Evolutionary conservation across 1,139 yeast genomes (phyloP), one percentile per base, ranked within the genome.

Genomic region (Trichomonascaceae sp.): DNA sequence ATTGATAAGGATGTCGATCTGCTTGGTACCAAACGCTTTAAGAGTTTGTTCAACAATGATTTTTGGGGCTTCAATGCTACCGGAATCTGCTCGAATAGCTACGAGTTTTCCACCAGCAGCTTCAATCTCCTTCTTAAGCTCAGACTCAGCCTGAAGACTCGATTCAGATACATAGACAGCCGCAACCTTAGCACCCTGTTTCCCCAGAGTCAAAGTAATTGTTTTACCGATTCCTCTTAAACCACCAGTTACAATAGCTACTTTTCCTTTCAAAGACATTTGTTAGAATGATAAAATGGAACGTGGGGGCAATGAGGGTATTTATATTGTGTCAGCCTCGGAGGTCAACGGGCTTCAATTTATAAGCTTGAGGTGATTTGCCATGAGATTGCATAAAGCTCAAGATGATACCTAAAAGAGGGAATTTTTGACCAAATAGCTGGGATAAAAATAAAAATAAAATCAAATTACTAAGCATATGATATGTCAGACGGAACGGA

Each of bases 181-280:
- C 17, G 65, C 65, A 2, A 58, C 61, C 19, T 61, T 64, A 43
- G 69, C 68, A 15, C 68, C 69, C 45, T 61, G 57, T 10, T 54
- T 50, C 45, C 68, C 68, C 57, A 69, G 58, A 24, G 60, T 67
- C 22, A 68, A 53, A 5, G 74, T 74, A 49, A 71, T 68, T 12
- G 70, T 73, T 38, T 66, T 58, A 7, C 75, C 75, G 38, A 72
- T 71, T 5, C 75, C 75, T 15, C 68, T 65, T 24, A 71, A 68
- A 17, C 71, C 76, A 4, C 77, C 76, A 0, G 77, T 73, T 55
- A 71, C 63, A 51, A 63, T 61, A 17, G 66, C 66, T 39, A 58
- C 49, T 53, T 58, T 58, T 27, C 61, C 61, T 36, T 51, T 27
- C 18, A 58, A 57, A 47, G 58, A 55, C 59, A 56, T 58, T 7